Evolutionary conservation across 2,329 filamentous ascomycete species (phyloP).

Genomic region (Rachicladosporium sp.): DNA sequence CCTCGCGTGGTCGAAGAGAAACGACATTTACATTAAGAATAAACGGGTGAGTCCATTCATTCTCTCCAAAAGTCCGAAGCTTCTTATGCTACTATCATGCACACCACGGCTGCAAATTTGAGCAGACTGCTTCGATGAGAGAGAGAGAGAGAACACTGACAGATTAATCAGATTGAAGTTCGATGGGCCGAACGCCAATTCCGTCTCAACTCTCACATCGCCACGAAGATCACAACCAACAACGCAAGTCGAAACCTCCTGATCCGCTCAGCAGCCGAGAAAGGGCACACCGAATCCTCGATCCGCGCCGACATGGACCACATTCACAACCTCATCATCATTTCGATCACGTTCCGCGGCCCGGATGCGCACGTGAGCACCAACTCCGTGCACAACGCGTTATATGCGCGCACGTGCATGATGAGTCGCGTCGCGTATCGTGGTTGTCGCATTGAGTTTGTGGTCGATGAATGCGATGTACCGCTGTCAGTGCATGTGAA

Average conservation of each 20-base stretch:
- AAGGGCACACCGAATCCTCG: slow-evolving; percentile 46
- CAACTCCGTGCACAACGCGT: slow-evolving; percentile 64
- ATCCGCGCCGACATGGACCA: slow-evolving; percentile 68
- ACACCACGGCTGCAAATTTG: too few species aligned
- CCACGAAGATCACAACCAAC: slow-evolving; percentile 45
- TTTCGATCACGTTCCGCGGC: slow-evolving; percentile 49
- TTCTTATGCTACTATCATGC: too few species aligned
- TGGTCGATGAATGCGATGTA: slow-evolving; percentile 58
- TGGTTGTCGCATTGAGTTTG: slow-evolving; percentile 57
- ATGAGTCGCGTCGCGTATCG: slow-evolving; percentile 56
- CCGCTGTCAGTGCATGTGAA: slow-evolving; percentile 32
- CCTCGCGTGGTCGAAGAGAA: slow-evolving; percentile 48
- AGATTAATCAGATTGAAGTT: slow-evolving; percentile 46
- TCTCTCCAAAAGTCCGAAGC: neutral
- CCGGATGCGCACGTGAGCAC: slow-evolving; percentile 57
- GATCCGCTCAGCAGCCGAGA: slow-evolving; percentile 41
- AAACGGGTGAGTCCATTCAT: slow-evolving; percentile 58
- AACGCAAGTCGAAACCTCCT: slow-evolving; percentile 66
- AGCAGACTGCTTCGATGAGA: too few species aligned
- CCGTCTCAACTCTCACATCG: slow-evolving; percentile 49
- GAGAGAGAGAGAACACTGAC: neutral
- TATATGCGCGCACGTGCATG: slow-evolving; percentile 69
- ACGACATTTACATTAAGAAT: slow-evolving; percentile 56
- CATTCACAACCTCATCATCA: slow-evolving; percentile 64
- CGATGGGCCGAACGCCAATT: slow-evolving; percentile 63